Evolutionary conservation across 257 asterid genomes (phyloP), one percentile per base, ranked within the genome.

Genomic region (Ballota nigra): DNA sequence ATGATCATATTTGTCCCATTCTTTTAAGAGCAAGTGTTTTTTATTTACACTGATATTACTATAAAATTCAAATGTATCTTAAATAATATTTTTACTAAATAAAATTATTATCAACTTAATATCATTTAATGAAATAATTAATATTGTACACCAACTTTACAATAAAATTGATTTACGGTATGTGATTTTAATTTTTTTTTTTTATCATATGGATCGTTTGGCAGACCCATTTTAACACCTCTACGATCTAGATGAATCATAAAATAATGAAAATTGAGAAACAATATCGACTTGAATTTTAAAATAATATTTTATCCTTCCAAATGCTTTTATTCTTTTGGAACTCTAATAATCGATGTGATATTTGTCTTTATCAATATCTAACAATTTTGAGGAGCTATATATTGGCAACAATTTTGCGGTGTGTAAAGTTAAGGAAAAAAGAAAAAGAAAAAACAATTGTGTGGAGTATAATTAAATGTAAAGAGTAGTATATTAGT

Each of bases 301-400:
- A 1, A 5, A 58, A 9, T 24, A 16, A 57, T 41, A 24, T 56
- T 1, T 69, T 26, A 36, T n/a, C 47, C 22, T n/a, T 40, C 55
- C 6, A 24, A 56, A 22, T 36, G 29, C 9, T 26, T n/a, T n/a
- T 47, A n/a, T 47, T 47, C 55, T 47, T 47, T 47, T 47, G 23
- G n/a, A 57, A 33, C 38, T 72, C 52, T 8, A 16, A 24, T 5
- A 66, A 43, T 15, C 20, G 26, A 47, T 19, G 7, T 20, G n/a
- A n/a, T n/a, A n/a, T n/a, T n/a, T n/a, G 59, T 75, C 71, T 10
- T 75, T 68, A 11, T 73, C 72, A 24, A 36, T 28, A 43, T 57
- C 55, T 43, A 26, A 45, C 34, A 29, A 59, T 57, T 73, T 64
- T 57, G 73, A 52, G 49, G 73, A 20, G 5, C 13, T n/a, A n/a